phyloP scores from a whole-genome alignment of 2,329 filamentous ascomycete genomes.

The Cadophora luteo-olivacea region DNA sequence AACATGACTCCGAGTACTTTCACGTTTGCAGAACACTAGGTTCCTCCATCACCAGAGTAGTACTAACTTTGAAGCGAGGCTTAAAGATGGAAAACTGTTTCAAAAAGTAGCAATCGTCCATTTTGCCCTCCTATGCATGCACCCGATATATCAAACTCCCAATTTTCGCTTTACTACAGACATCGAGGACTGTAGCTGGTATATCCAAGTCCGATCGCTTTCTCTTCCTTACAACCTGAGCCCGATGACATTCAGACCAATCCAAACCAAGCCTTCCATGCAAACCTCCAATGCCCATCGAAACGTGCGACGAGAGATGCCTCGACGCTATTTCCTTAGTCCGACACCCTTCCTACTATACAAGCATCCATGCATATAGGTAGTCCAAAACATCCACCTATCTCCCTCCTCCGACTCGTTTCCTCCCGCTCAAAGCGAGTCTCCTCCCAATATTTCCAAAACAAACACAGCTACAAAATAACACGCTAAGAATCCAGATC shows the following conservation, averaged over 20 bases:
- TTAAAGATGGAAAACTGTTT: neutral
- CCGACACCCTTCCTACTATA: neutral
- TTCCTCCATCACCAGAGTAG: too few species aligned
- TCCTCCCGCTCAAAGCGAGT: constrained; percentile 55
- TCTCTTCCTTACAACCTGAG: neutral
- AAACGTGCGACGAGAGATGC: neutral
- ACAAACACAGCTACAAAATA: constrained; percentile 94
- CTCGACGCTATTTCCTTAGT: neutral
- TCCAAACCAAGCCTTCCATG: neutral
- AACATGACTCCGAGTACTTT: too few species aligned
- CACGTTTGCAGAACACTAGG: too few species aligned
- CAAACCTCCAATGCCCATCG: neutral
- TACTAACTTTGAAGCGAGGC: too few species aligned
- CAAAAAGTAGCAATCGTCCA: neutral
- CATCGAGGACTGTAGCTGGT: neutral
- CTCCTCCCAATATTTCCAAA: constrained; percentile 94
- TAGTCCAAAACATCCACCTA: neutral
- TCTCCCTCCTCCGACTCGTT: neutral
- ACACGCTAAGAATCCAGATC: constrained; percentile 89
- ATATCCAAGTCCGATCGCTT: neutral
- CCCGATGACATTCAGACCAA: neutral
- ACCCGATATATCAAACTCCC: neutral
- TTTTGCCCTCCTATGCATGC: neutral
- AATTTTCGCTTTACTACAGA: neutral
- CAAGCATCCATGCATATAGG: neutral